phyloP scores from a whole-genome alignment of 129 eudicot genomes.

The Escallonia rubra region DNA sequence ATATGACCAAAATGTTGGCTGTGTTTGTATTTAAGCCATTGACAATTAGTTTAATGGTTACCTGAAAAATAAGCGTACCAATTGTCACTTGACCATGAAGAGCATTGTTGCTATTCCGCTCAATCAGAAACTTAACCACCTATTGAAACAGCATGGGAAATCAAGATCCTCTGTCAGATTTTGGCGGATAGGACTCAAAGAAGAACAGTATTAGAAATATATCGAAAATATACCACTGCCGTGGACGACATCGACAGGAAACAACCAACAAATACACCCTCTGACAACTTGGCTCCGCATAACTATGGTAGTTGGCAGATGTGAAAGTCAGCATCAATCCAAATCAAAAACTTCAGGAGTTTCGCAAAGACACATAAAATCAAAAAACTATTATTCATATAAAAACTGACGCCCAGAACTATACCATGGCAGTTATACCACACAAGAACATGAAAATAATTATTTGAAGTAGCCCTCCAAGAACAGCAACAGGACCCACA shows the following conservation, averaged over 20 bases:
- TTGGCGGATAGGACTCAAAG: conserved; percentile 4
- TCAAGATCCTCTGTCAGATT: background rate
- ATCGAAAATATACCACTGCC: conserved; percentile 62
- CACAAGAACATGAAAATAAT: conserved; percentile 73
- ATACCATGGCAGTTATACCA: conserved; percentile 80
- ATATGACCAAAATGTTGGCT: background rate
- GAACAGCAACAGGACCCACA: conserved; percentile 98
- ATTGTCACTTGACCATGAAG: conserved; percentile 98
- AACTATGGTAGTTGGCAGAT: conserved; percentile 40
- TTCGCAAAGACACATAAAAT: too few species aligned
- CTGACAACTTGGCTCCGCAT: conserved; percentile 85
- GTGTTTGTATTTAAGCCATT: background rate
- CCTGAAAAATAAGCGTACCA: conserved; percentile 97
- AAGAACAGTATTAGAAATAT: conserved; percentile 2
- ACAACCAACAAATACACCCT: conserved; percentile 95
- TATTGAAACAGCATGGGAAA: conserved; percentile 18
- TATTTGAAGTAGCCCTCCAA: conserved; percentile 95
- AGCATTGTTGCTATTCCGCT: conserved; percentile 63
- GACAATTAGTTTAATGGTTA: conserved; percentile 7
- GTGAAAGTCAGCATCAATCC: conserved; percentile 4
- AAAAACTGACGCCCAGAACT: conserved; percentile 1
- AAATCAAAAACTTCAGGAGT: too few species aligned
- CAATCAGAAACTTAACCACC: conserved; percentile 91
- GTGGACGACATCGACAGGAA: conserved; percentile 99
- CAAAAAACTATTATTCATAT: too few species aligned